phyloP scores from a whole-genome alignment of 202 grass and related monocot species.

The Eragrostis tef region DNA sequence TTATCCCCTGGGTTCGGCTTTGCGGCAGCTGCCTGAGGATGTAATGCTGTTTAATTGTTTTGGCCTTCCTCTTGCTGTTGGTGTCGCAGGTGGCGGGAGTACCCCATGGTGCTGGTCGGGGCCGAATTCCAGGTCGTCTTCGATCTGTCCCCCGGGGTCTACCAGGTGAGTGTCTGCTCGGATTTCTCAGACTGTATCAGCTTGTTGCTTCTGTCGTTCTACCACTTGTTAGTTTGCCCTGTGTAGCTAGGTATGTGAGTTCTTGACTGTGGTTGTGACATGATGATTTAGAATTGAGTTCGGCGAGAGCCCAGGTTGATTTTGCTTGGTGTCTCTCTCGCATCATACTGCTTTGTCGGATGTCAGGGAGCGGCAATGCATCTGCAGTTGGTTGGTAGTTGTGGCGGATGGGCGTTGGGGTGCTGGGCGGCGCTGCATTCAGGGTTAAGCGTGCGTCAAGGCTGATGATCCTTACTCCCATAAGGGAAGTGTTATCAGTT shows the following conservation, averaged over 20 bases:
- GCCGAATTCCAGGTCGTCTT: slow-evolving; percentile 59
- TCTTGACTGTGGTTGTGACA: background rate
- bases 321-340: background rate
- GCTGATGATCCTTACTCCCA: background rate
- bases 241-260: background rate
- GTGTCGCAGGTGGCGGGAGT: slow-evolving; percentile 54
- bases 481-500: background rate
- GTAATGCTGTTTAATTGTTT: slow-evolving; percentile 31
- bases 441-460: background rate
- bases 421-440: background rate
- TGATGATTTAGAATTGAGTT: slow-evolving; percentile 11
- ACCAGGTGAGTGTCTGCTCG: slow-evolving; percentile 46
- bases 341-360: background rate
- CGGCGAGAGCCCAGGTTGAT: background rate
- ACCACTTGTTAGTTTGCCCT: background rate
- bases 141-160: slow-evolving; percentile 64
- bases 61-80: background rate
- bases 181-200: background rate
- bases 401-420: background rate
- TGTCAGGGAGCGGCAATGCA: background rate
- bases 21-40: background rate
- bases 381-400: slow-evolving; percentile 42
- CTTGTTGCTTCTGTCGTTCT: background rate
- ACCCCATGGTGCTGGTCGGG: slow-evolving; percentile 54
- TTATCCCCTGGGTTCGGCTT: background rate